phyloP scores from a whole-genome alignment of 805 yeast species.

The Yarrowia keelungensis region DNA sequence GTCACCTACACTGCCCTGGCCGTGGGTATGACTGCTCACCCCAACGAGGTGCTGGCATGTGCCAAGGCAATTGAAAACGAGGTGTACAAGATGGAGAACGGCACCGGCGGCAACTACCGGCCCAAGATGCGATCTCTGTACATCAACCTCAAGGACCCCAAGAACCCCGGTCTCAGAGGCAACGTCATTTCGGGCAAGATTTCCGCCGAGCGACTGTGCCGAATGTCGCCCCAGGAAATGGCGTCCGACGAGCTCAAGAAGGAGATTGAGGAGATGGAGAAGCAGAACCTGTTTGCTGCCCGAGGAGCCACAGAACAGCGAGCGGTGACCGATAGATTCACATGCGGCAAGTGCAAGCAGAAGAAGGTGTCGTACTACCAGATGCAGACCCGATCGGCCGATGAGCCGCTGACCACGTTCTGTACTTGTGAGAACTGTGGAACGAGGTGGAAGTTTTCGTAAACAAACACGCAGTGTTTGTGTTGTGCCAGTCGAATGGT shows the following conservation, averaged over 20 bases:
- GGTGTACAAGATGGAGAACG: slow-evolving; percentile 66
- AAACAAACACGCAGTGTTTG: slow-evolving; percentile 21
- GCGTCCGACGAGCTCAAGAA: slow-evolving; percentile 90
- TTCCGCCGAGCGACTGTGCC: slow-evolving; percentile 67
- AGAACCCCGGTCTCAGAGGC: slow-evolving; percentile 82
- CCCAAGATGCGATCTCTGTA: slow-evolving; percentile 85
- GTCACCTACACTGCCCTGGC: slow-evolving; percentile 91
- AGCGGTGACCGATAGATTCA: slow-evolving; percentile 94
- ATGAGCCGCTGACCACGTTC: slow-evolving; percentile 97
- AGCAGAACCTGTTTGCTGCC: slow-evolving; percentile 91
- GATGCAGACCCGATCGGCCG: slow-evolving; percentile 97
- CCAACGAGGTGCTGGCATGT: slow-evolving; percentile 65
- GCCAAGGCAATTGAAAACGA: slow-evolving; percentile 77
- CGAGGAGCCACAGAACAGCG: slow-evolving; percentile 97
- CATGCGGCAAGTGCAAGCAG: slow-evolving; percentile 97
- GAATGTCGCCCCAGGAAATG: slow-evolving; percentile 91
- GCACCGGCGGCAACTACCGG: slow-evolving; percentile 53
- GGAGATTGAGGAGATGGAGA: slow-evolving; percentile 83
- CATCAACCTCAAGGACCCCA: slow-evolving; percentile 85
- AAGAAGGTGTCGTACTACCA: slow-evolving; percentile 97
- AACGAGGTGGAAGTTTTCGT: slow-evolving; percentile 96
- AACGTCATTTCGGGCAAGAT: slow-evolving; percentile 73
- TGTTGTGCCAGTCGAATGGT: too few relatives aligned
- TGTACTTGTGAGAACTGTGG: slow-evolving; percentile 95
- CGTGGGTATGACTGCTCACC: slow-evolving; percentile 68